Evolutionary conservation across 2,329 filamentous ascomycete genomes (phyloP).

Genomic region (Nigrospora oryzae): DNA sequence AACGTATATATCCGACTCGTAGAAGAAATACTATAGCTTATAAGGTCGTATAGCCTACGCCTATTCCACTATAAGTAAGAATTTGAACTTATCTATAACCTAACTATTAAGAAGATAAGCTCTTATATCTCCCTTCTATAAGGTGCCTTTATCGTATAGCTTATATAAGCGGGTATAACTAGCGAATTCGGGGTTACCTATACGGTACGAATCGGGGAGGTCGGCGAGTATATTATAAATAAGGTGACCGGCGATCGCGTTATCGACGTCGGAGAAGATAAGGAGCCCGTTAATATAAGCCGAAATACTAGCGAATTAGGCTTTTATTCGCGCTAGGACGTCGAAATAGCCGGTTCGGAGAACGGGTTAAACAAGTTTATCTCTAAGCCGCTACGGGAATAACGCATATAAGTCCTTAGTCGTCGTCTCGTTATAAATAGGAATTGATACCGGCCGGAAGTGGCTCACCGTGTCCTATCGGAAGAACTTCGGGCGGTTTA

Average conservation of each 20-base stretch:
- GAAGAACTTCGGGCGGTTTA: slow-evolving; percentile 6
- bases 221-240: slow-evolving; percentile 38
- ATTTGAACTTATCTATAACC: slow-evolving; percentile 49
- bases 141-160: neutral
- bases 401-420: slow-evolving; percentile 14
- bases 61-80: slow-evolving; percentile 44
- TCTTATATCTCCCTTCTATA: neutral
- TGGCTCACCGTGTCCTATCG: slow-evolving; percentile 15
- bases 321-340: slow-evolving; percentile 25
- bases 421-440: slow-evolving; percentile 6
- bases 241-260: slow-evolving; percentile 30
- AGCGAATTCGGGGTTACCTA: slow-evolving; percentile 23
- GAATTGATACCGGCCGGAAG: slow-evolving; percentile 14
- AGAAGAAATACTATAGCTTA: slow-evolving; percentile 47
- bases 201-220: slow-evolving; percentile 30
- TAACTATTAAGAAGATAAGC: slow-evolving; percentile 27
- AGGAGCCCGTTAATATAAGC: slow-evolving; percentile 38
- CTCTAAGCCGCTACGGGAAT: slow-evolving; percentile 15
- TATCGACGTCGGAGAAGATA: slow-evolving; percentile 42
- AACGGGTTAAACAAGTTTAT: slow-evolving; percentile 20
- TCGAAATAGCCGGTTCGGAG: slow-evolving; percentile 41
- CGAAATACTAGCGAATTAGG: slow-evolving; percentile 43
- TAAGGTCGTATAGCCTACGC: slow-evolving; percentile 36
- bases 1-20: slow-evolving; percentile 45
- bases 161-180: slow-evolving; percentile 29